Evolutionary conservation across 345 rosid species (phyloP).

Genomic region (Gossypium rotundifolium): DNA sequence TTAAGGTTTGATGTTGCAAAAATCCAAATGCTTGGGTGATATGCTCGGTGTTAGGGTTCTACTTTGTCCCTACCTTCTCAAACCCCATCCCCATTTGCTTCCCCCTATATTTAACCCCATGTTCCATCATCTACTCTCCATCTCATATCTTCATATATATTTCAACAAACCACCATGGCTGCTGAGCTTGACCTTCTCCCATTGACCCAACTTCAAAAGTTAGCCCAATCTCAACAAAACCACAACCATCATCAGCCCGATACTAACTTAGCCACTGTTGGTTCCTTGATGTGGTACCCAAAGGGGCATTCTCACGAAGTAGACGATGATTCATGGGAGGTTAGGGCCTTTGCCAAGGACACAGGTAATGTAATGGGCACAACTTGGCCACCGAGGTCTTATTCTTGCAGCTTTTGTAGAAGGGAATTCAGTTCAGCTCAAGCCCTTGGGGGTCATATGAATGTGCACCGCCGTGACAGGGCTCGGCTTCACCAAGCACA

Average conservation of each 20-base stretch:
- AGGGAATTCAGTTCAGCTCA: constrained; percentile 94
- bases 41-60: constrained; percentile 28
- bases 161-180: constrained; percentile 23
- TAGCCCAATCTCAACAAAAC: constrained; percentile 23
- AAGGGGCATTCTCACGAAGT: constrained; percentile 27
- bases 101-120: constrained; percentile 4
- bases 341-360: constrained; percentile 82
- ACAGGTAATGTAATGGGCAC: constrained; percentile 63
- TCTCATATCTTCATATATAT: constrained; percentile 15
- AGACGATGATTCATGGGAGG: constrained; percentile 93
- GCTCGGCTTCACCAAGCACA: constrained; percentile 63
- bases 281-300: constrained; percentile 66
- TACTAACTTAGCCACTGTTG: neutral
- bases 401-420: constrained; percentile 82
- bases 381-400: constrained; percentile 97
- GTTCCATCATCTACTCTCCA: constrained; percentile 16
- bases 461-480: constrained; percentile 91
- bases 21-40: constrained; percentile 35
- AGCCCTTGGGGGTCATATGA: constrained; percentile 98
- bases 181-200: constrained; percentile 42
- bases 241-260: neutral
- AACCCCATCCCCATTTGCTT: constrained; percentile 4
- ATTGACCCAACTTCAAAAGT: constrained; percentile 26
- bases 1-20: constrained; percentile 1
- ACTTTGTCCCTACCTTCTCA: constrained; percentile 25